These are phyloP conservation scores for Fomitopsis betulina DNA, from an alignment of 1,284 basidiomycete genomes.

Conservation along the genomic window DNA sequence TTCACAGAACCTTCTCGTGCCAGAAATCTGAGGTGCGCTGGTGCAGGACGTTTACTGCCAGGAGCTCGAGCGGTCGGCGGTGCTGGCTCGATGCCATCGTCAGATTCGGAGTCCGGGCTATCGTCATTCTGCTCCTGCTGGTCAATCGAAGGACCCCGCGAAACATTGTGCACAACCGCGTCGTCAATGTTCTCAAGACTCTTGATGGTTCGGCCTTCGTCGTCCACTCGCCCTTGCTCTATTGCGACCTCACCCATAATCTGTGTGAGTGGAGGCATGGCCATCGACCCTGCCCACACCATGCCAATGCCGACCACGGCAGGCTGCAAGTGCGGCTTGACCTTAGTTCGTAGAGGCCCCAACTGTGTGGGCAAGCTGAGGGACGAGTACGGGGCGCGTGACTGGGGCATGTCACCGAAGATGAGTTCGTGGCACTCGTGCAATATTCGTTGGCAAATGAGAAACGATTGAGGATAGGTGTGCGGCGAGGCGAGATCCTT, in stretches of 20 bases:
- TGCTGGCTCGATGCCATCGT: constrained; percentile 14
- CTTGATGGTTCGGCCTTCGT: constrained; percentile 43
- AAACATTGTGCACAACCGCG: constrained; percentile 15
- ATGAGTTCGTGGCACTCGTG: constrained; percentile 97
- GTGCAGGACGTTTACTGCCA: background rate
- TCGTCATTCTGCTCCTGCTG: constrained; percentile 36
- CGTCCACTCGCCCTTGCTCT: constrained; percentile 79
- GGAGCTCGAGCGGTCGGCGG: constrained; percentile 1
- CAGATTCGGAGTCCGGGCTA: constrained; percentile 25
- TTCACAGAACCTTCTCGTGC: constrained; percentile 5
- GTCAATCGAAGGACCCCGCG: constrained; percentile 21
- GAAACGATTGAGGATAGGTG: constrained; percentile 76
- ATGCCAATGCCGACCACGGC: constrained; percentile 86
- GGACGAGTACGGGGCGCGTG: constrained; percentile 60
- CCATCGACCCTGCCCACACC: constrained; percentile 74
- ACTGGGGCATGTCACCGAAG: constrained; percentile 82
- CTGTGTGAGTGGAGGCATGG: constrained; percentile 69
- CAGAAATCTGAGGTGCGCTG: background rate
- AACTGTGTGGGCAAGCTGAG: constrained; percentile 43
- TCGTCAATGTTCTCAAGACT: constrained; percentile 46
- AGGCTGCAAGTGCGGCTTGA: constrained; percentile 71
- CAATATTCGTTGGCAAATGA: constrained; percentile 89
- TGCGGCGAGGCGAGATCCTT: constrained; percentile 71
- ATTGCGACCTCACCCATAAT: constrained; percentile 82
- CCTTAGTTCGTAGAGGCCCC: constrained; percentile 53